Conservation (phyloP, 768 basidiomycete species). For the Galerina sulciceps region DNA sequence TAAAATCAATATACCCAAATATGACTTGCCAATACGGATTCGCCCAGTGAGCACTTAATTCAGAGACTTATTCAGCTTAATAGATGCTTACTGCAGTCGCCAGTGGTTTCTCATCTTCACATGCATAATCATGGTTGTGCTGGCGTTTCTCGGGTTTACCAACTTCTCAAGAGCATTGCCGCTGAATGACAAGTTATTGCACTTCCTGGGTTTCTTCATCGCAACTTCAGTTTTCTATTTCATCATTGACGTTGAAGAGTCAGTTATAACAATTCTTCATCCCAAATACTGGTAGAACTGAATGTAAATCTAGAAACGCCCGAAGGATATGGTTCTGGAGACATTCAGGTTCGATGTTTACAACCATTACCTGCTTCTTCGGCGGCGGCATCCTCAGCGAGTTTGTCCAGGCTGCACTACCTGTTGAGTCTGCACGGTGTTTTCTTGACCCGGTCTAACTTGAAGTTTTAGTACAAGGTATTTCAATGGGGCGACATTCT, state of each 20-base stretch:
- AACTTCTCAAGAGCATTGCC: constrained; percentile 67
- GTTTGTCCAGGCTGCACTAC: constrained; percentile 77
- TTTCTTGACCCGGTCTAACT: background rate
- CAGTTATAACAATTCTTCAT: constrained; percentile 28
- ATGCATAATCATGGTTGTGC: constrained; percentile 62
- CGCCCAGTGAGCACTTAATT: constrained; percentile 69
- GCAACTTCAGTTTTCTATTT: constrained; percentile 87
- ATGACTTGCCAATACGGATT: constrained; percentile 71
- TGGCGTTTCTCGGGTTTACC: constrained; percentile 81
- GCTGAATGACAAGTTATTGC: constrained; percentile 79
- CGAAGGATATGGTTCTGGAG: constrained; percentile 90
- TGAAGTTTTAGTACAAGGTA: constrained; percentile 56
- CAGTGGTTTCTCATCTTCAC: constrained; percentile 88
- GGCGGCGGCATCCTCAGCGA: constrained; percentile 84
- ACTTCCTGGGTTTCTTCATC: constrained; percentile 75
- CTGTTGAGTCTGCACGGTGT: constrained; percentile 49
- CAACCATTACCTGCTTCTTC: constrained; percentile 72
- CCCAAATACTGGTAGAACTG: background rate
- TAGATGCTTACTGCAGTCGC: background rate
- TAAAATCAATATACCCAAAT: constrained; percentile 62
- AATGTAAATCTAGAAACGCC: constrained; percentile 55
- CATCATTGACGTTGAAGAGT: constrained; percentile 90
- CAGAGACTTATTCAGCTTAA: background rate
- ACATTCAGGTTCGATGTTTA: constrained; percentile 69
- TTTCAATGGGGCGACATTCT: constrained; percentile 77